Conservation (phyloP, 1,284 basidiomycete species). For the Malassezia japonica region DNA sequence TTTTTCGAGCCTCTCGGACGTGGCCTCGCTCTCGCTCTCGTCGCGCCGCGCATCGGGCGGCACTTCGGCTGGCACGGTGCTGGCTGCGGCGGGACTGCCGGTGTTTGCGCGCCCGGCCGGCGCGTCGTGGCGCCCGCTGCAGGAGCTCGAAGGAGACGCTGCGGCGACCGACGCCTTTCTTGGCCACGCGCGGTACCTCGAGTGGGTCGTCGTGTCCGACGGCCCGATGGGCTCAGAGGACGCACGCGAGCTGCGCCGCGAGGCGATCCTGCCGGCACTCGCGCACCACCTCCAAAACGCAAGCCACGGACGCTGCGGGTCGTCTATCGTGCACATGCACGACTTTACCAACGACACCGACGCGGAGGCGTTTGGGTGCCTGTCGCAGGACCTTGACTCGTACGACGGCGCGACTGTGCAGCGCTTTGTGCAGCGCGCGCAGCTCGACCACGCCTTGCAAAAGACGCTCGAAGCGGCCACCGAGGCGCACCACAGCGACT, state of each 20-base stretch:
- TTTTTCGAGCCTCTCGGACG: constrained; percentile 48
- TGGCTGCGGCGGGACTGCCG: constrained; percentile 1
- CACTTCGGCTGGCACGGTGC: background rate
- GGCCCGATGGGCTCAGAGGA: background rate
- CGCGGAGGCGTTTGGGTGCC: constrained; percentile 9
- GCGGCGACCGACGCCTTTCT: background rate
- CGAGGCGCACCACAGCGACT: background rate
- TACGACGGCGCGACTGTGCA: background rate
- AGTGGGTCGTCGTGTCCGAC: constrained; percentile 15
- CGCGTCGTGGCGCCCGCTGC: background rate
- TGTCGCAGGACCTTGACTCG: background rate
- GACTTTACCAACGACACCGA: constrained; percentile 9
- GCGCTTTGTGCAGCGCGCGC: background rate
- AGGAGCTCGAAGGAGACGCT: background rate
- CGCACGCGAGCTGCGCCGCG: constrained; percentile 1
- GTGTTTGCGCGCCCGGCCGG: constrained; percentile 3
- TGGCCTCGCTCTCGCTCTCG: constrained; percentile 8
- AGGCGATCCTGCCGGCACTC: constrained; percentile 1
- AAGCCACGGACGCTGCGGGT: background rate
- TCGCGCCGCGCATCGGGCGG: background rate
- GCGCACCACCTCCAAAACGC: background rate
- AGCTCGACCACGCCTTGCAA: background rate
- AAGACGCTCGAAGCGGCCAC: background rate
- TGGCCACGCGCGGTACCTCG: constrained; percentile 2
- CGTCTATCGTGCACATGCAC: background rate